Base-by-base conservation (phyloP, 768 basidiomycete species). In the Agrocybe chaxingu region DNA sequence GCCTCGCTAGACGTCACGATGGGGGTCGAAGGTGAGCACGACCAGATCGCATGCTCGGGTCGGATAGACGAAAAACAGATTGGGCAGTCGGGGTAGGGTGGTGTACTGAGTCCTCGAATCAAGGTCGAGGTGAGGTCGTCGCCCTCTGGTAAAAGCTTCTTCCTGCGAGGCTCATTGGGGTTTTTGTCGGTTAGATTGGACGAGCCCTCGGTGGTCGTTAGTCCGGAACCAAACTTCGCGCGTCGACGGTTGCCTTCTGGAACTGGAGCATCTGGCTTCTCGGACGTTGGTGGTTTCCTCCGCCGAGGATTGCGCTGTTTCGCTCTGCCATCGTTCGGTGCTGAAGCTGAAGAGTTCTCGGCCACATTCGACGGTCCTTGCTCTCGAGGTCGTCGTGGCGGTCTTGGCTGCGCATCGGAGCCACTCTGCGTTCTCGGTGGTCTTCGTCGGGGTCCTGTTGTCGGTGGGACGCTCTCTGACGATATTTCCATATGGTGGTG, bases 31-130 rank as follows among this genome's bases (percentile, higher is more conserved):
- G 87, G 84, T 7, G 86, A 84, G 65, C 96, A 98, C 0, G 90
- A 93, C 90, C 93, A 95, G 0, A 85, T 91, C 3, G 81, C 77
- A 48, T 96, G 85, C 3, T 80, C 79, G 2, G 92, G 92, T 32
- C 82, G 79, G 37, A 98, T 84, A 0, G 84, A 55, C 32, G 79
- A 81, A 66, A 94, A 94, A 64, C 96, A 98, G 57, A 87, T 95
- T 13, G 82, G 72, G 57, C 90, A 92, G 60, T 92, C 90, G 0
- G 82, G 78, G 54, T 81, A 89, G 2, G 92, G 89, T 0, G 85
- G 78, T 0, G 79, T 80, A 54, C 81, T 79, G 29, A 94, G 73
- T 4, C 77, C 76, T 19, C 77, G 78, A 12, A 77, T 87, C 48
- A 93, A 80, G 3, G 75, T 78, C 4, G 89, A 89, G 0, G 89